Base-by-base conservation (phyloP, 2,329 filamentous ascomycete species). In the Graphilbum ipis-grandicollis region DNA sequence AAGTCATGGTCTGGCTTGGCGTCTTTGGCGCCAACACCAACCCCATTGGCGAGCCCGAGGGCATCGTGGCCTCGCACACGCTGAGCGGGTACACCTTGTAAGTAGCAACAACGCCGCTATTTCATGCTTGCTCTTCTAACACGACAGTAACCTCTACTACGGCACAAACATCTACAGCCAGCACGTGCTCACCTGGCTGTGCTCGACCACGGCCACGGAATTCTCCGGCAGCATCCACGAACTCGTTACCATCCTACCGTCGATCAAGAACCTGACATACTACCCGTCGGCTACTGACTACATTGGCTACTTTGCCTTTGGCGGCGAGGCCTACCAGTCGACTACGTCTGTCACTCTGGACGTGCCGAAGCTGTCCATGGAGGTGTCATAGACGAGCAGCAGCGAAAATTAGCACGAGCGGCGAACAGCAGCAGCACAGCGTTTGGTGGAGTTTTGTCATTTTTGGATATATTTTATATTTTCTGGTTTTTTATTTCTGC, bases 281-380 rank as follows among this genome's bases (percentile, higher is more conserved):
- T 60, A 55, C 41, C 63, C 63, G 4, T 49, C 48, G 0, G 39
- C 47, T 1, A 41, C 47, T 3, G 59, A 66, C 46, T 69, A 67
- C 47, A 47, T 71, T 13, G 66, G 66, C 15, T 64, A 67, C 44
- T 54, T 69, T 45, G 56, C 55, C 31, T 63, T 71, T 42, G 67
- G 67, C n/a, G 59, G 61, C 14, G 67, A 71, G 46, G 55, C 64
- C 1, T 65, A 63, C 48, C 59, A 51, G 6, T 51, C 58, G 8
- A 41, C 47, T 23, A 46, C 48, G 6, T 57, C 57, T 22, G 64
- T 70, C 35, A 71, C 65, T 1, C 67, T 71, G 42, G 52, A 52
- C 30, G 63, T 66, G 3, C 49, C 53, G 10, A 40, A 44, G 15
- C 44, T 62, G 34, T 48, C 53, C 25, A 56, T 62, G 45, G 52